Base-by-base conservation (phyloP, 2,329 filamentous ascomycete species). In the Clonostachys rhizophaga region DNA sequence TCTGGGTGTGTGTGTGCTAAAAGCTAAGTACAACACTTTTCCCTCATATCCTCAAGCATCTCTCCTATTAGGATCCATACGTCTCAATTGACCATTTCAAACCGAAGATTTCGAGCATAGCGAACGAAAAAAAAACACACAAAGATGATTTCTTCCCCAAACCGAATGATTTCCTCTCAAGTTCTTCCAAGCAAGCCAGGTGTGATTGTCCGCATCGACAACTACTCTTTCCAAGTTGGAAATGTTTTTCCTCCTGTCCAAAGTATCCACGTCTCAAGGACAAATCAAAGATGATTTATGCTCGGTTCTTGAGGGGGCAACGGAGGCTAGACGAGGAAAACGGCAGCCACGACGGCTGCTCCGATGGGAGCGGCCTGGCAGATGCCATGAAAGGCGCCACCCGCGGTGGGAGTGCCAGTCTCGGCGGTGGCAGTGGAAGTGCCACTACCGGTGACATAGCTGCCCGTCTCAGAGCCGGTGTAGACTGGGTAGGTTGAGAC, bases 341-440 rank as follows among this genome's bases (percentile, higher is more conserved):
- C 58, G 40, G 56, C 48, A 39, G 58, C 50, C 44, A 66, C 47
- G 52, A 53, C 55, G 20, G 51, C 60, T 30, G 55, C 44, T 40
- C 57, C 61, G 34, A 65, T 44, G 5, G 55, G 54, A n/a, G 51
- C 53, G 6, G 57, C n/a, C 35, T 18, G 52, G 43, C 54, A 42
- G 40, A 44, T 49, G 42, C 52, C 48, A 45, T 54, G 50, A 35
- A 53, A 50, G n/a, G 52, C 49, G 33, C 56, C 61, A 20, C 58
- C 64, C 11, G 62, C 64, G 24, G 62, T 45, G 55, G 8, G 42
- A 11, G 36, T 52, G 10, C 51, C 50, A 11, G 46, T 49, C 5
- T 50, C 54, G 45, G 48, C 46, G 20, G 50, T 24, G 5, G 46
- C 44, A 3, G 45, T 49, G 17, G 48, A 52, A 7, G 58, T 49